phyloP scores from a whole-genome alignment of 257 asterid species.

The Pogostemon cablin region DNA sequence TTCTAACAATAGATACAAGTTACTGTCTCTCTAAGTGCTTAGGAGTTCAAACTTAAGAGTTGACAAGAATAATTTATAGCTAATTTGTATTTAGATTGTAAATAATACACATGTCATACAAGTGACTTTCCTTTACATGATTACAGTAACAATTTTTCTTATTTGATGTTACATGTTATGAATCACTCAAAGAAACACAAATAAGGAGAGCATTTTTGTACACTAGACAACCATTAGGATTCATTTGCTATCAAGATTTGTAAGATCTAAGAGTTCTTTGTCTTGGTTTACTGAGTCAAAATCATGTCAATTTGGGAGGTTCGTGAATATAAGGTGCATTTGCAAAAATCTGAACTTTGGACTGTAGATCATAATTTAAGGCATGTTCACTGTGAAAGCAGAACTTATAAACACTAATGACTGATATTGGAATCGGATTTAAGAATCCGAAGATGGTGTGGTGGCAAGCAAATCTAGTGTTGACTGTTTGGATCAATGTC shows the following conservation, averaged over 20 bases:
- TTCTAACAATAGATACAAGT: neutral
- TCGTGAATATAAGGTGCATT: neutral
- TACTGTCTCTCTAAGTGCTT: conserved; percentile 8
- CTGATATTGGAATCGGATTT: neutral
- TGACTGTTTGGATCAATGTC: neutral
- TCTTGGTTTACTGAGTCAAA: neutral
- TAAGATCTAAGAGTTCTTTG: neutral
- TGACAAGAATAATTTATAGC: conserved; percentile 9
- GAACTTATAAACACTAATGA: neutral
- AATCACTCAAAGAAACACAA: neutral
- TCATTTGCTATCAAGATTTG: conserved; percentile 13
- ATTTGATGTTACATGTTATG: neutral
- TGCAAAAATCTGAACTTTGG: neutral
- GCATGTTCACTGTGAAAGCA: neutral
- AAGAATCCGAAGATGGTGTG: neutral
- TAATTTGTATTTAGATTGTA: neutral
- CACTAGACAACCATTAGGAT: neutral
- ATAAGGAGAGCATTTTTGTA: neutral
- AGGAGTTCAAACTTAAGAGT: neutral
- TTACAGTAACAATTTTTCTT: neutral
- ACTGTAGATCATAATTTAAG: neutral
- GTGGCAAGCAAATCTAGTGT: neutral
- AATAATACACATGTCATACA: neutral
- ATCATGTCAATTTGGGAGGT: neutral
- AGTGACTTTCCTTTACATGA: conserved; percentile 4